Evolutionary conservation across 164 flowering plant species (phyloP), one percentile per base, ranked within the genome.

Genomic region (Piper betle): DNA sequence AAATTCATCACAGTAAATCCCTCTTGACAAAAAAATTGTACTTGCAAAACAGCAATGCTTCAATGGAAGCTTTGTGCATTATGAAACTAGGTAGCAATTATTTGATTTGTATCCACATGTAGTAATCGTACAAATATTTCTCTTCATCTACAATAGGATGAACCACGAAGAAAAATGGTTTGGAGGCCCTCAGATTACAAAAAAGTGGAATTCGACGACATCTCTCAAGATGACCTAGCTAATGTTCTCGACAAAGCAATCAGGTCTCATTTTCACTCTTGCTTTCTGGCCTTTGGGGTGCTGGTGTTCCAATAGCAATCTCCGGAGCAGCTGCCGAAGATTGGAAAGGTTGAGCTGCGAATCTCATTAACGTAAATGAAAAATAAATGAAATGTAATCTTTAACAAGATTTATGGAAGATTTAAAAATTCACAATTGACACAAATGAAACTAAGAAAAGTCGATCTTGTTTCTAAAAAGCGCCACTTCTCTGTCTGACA

Each of bases 261-360:
- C 15, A 46, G 50, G 10, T 15, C 50, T 10, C 50, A 25, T 55
- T 5, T 48, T 72, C 70, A 66, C 57, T 56, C 68, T 74, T 73
- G 19, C 46, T 75, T 58, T 75, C 74, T 12, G 72, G 70, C 40
- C 69, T 69, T 62, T 71, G 64, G 10, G 71, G 39, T 59, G 74
- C 65, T 64, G 75, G 73, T 46, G 19, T 39, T 55, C 62, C 64
- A 57, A 66, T 17, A 40, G 63, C 72, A 61, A 71, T 68, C 69
- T 76, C 76, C 67, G 72, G 54, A 52, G 62, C 63, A 40, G 57
- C 80, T 70, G 66, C 40, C 5, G 54, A 18, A 37, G 50, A 58
- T 62, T 39, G 17, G 53, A 55, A 39, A 39, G 25, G 38, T 33
- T 46, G 15, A 46, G 15, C 50, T 46, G 50, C 15, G 6, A 5